A percentile compares a stretch with the other conserved stretches of the same genome.
Evolutionary conservation across 2,329 filamentous ascomycete genomes (phyloP).

Genomic region (Trichoderma sp.): DNA sequence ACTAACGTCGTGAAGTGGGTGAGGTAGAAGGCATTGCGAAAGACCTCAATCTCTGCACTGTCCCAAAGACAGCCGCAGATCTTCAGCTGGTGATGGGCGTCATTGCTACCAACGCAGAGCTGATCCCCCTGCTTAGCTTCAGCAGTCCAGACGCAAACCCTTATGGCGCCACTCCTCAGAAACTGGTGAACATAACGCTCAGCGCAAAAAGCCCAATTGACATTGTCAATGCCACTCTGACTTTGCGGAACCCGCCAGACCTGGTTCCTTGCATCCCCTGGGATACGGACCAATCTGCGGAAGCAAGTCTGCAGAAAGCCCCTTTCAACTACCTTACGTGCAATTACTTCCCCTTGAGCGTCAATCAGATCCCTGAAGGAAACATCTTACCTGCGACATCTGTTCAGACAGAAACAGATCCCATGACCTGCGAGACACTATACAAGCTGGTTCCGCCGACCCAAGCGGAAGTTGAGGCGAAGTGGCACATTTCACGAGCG

Average conservation of each 20-base stretch:
- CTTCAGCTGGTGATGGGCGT: neutral
- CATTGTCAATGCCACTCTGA: neutral
- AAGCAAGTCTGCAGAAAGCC: neutral
- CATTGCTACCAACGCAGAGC: neutral
- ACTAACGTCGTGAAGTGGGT: neutral
- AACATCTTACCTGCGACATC: neutral
- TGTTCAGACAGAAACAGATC: constrained; percentile 1
- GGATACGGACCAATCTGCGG: neutral
- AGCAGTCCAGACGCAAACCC: constrained; percentile 3
- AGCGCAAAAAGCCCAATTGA: neutral
- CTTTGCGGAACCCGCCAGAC: neutral
- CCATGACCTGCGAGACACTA: neutral
- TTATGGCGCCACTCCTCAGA: neutral
- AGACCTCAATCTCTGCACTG: constrained; percentile 2
- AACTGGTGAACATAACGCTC: neutral
- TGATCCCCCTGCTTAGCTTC: neutral
- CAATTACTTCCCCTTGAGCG: neutral
- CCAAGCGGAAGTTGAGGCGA: neutral
- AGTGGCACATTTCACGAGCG: neutral
- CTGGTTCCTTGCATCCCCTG: constrained; percentile 1
- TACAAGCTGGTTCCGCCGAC: neutral
- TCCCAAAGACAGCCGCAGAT: neutral
- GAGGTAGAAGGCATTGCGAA: neutral
- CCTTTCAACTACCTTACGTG: neutral
- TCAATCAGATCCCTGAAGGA: neutral